Evolutionary conservation across 257 asterid species (phyloP), one percentile per base, ranked within the genome.

Genomic region (Marsdenia floribunda): DNA sequence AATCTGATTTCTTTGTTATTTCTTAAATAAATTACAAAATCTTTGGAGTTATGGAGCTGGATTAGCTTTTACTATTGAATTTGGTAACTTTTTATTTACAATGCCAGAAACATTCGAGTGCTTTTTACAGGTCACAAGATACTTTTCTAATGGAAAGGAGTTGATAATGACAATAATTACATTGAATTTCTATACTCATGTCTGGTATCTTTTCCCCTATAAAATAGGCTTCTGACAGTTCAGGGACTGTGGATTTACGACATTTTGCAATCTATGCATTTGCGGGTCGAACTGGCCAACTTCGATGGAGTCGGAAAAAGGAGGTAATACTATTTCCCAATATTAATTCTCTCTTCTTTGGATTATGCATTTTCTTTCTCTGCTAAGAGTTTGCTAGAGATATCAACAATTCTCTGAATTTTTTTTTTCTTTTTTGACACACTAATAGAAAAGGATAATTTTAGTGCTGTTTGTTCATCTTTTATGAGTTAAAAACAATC

Each of bases 191-290:
- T 52, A 21, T 67, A 49, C 73, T 78, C 77, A 70, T 58, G 21
- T 64, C 74, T 65, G 68, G 40, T 68, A 57, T 84, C 69, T 21
- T 77, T 65, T 75, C 60, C 71, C 79, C 52, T 76, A 58, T 82
- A 95, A 29, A 29, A 53, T 83, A 95, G 99, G 86, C 71, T 46
- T 81, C 91, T 58, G 99, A 92, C 59, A 88, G 73, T 90, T 82
- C 94, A 37, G 96, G 91, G 67, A 81, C 80, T 11, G 90, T 85
- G 77, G 97, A 95, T 82, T 80, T 92, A 75, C 93, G 93, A 57
- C 98, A 95, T 88, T 95, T 95, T 83, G 97, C 96, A 58, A 75
- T 92, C 73, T 92, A 89, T 87, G 97, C 99, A 79, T 89, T 95
- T 85, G 90, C 96, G 35, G 98, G 98, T 77, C 88, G 89, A 74